Percentiles rank a stretch among this genome's conserved stretches.
Evolutionary conservation across 208 protist species (phyloP).

Genomic region (Wallacemonas rigidus): DNA sequence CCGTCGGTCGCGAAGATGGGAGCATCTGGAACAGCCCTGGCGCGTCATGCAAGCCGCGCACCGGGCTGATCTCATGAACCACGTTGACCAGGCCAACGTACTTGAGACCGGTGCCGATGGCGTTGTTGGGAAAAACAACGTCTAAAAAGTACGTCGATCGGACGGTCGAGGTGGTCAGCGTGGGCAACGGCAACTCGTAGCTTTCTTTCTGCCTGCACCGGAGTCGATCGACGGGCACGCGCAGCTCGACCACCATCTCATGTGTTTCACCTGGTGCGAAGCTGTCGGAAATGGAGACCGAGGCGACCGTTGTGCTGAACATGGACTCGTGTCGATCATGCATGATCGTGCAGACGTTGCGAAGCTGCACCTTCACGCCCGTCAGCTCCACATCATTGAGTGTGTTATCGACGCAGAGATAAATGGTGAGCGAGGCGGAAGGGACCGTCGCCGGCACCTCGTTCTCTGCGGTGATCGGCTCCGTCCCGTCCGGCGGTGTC

Average conservation of each 20-base stretch:
- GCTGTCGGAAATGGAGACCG: not conserved
- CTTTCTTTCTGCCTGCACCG: not conserved
- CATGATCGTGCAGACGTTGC: slow-evolving; percentile 10
- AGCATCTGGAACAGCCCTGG: slow-evolving; percentile 8
- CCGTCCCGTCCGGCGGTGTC: not conserved
- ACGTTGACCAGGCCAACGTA: slow-evolving; percentile 19
- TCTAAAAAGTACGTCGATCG: slow-evolving; percentile 22
- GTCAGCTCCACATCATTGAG: slow-evolving; percentile 15
- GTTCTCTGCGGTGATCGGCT: not conserved
- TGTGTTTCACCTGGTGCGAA: slow-evolving; percentile 1
- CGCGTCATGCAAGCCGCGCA: not conserved
- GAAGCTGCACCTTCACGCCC: slow-evolving; percentile 8
- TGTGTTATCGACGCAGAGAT: slow-evolving; percentile 17
- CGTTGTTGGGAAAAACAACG: slow-evolving; percentile 5
- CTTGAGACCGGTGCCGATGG: not conserved
- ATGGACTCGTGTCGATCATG: slow-evolving; percentile 20
- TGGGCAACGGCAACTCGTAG: slow-evolving; percentile 19
- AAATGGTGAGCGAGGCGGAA: slow-evolving; percentile 2
- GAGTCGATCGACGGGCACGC: not conserved
- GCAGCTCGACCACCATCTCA: slow-evolving; percentile 7
- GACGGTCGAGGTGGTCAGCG: slow-evolving; percentile 20
- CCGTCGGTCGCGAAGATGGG: slow-evolving; percentile 1
- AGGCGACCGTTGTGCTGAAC: slow-evolving; percentile 12
- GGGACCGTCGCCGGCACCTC: not conserved
- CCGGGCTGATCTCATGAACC: not conserved